Conservation (phyloP, 108 stramenopile genomes). For the Fragilariopsis cylindrus region DNA sequence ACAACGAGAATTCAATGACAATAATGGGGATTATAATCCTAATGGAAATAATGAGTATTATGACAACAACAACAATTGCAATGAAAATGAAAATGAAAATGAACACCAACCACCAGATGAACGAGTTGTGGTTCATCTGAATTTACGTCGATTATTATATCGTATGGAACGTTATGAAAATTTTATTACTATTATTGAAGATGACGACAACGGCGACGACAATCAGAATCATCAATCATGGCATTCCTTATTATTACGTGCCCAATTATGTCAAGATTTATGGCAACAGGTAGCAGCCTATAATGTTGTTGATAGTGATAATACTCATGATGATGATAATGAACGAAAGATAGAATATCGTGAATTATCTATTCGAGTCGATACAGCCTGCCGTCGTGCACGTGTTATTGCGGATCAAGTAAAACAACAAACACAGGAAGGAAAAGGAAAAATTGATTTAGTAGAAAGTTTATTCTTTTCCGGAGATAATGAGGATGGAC, state of each 20-base stretch:
- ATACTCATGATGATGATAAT: neutral
- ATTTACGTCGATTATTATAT: conserved; percentile 27
- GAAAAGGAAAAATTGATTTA: conserved; percentile 7
- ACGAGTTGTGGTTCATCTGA: neutral
- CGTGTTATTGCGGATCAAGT: conserved; percentile 12
- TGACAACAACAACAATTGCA: no score
- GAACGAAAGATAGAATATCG: neutral
- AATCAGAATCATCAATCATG: conserved; percentile 22
- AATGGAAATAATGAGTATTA: no score
- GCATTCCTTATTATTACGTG: conserved; percentile 27
- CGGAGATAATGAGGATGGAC: neutral
- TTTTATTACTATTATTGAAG: neutral
- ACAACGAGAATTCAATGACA: no score
- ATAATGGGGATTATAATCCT: no score
- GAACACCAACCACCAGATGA: no score
- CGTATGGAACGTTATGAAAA: conserved; percentile 28
- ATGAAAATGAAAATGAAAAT: no score
- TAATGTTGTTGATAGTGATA: no score
- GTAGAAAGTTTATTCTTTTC: conserved; percentile 32
- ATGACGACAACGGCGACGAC: neutral
- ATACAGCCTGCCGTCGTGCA: conserved; percentile 33
- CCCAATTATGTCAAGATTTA: conserved; percentile 32
- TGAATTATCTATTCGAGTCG: conserved; percentile 20
- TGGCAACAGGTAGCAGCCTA: conserved; percentile 11
- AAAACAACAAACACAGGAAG: conserved; percentile 19